Conservation (phyloP, 495 filamentous ascomycete genomes). For the Aspergillus sparsus region DNA sequence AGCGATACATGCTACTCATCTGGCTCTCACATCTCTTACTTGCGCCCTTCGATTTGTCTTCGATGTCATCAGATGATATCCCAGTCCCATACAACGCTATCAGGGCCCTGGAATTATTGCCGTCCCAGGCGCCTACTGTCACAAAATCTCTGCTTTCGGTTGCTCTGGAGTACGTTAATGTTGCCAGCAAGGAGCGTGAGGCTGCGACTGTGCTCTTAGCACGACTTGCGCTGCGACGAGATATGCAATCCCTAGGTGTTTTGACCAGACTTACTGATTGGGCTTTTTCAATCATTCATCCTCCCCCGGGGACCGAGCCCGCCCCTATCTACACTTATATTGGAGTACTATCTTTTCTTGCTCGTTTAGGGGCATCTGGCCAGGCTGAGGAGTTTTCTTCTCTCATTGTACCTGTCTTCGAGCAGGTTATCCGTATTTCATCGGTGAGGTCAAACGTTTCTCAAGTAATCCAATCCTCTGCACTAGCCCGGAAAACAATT, state of each 20-base stretch:
- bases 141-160: constrained; percentile 68
- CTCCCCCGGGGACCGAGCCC: constrained; percentile 32
- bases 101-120: constrained; percentile 26
- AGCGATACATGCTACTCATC: constrained; percentile 81
- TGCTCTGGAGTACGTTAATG: constrained; percentile 68
- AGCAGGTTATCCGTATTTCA: constrained; percentile 43
- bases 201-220: constrained; percentile 81
- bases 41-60: constrained; percentile 88
- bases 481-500: constrained; percentile 72
- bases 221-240: constrained; percentile 74
- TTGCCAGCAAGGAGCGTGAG: constrained; percentile 82
- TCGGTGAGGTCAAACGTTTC: constrained; percentile 44
- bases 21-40: constrained; percentile 93
- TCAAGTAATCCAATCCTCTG: constrained; percentile 60
- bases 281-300: constrained; percentile 60
- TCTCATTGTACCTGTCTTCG: constrained; percentile 53
- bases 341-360: constrained; percentile 76
- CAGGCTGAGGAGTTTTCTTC: constrained; percentile 54
- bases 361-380: constrained; percentile 63
- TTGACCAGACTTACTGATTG: constrained; percentile 64
- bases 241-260: constrained; percentile 81
- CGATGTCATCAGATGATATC: constrained; percentile 67
- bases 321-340: constrained; percentile 61
- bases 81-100: constrained; percentile 34
- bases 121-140: constrained; percentile 62